Evolutionary conservation across 2,329 filamentous ascomycete genomes (phyloP).

Genomic region (Paecilomyces variotii): DNA sequence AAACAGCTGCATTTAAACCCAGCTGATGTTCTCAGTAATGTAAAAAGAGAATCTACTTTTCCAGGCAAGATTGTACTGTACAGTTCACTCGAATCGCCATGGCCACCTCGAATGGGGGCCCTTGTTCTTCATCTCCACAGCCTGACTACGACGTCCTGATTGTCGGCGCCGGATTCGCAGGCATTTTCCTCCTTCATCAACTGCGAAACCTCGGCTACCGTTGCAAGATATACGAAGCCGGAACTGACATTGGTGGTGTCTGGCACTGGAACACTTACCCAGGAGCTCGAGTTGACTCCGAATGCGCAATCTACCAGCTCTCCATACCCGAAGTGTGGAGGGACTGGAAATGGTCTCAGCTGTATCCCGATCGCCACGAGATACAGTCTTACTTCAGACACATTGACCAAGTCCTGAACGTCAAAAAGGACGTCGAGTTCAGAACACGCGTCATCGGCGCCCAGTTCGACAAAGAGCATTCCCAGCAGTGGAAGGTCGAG

Average conservation of each 20-base stretch:
- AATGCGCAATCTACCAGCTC: constrained; percentile 48
- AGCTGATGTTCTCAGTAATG: too few relatives aligned
- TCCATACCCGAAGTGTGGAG: constrained; percentile 42
- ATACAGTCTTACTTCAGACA: constrained; percentile 41
- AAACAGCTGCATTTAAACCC: too few relatives aligned
- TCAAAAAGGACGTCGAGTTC: constrained; percentile 41
- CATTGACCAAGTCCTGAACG: constrained; percentile 36
- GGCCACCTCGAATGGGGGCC: too few relatives aligned
- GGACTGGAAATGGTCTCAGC: constrained; percentile 37
- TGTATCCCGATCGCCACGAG: constrained; percentile 26
- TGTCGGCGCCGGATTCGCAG: too few relatives aligned
- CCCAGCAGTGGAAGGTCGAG: constrained; percentile 36
- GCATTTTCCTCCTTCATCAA: constrained; percentile 34
- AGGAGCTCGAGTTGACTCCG: constrained; percentile 47
- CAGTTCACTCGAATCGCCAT: too few relatives aligned
- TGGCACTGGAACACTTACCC: constrained; percentile 54
- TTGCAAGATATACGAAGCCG: constrained; percentile 46
- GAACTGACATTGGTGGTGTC: constrained; percentile 43
- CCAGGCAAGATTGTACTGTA: too few relatives aligned
- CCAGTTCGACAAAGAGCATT: constrained; percentile 26
- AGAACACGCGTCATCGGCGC: constrained; percentile 36
- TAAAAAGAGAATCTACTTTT: too few relatives aligned
- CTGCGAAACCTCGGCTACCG: constrained; percentile 45
- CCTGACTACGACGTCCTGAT: too few relatives aligned
- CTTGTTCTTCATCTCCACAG: too few relatives aligned